Percentiles rank a stretch among this genome's conserved stretches.
These are phyloP conservation scores for Brassica incana DNA, from an alignment of 345 rosid genomes.

Conservation along the genomic window DNA sequence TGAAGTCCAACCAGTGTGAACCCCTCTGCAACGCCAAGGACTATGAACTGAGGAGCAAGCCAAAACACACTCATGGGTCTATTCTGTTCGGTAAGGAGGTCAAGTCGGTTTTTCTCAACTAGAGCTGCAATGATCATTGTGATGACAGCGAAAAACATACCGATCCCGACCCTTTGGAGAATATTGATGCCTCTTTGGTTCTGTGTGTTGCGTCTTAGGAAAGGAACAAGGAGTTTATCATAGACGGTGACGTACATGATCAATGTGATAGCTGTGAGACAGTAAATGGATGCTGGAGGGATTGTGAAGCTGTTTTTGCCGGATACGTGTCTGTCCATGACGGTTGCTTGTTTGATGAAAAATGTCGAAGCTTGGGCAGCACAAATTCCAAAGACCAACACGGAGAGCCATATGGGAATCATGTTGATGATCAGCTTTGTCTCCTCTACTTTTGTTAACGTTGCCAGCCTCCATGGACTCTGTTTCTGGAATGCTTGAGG, in stretches of 20 bases:
- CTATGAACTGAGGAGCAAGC: constrained; percentile 80
- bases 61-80: constrained; percentile 72
- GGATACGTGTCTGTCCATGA: constrained; percentile 55
- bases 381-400: constrained; percentile 70
- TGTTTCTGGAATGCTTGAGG: constrained; percentile 39
- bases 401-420: constrained; percentile 78
- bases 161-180: constrained; percentile 90
- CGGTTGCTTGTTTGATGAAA: constrained; percentile 77
- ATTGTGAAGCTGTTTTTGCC: constrained; percentile 34
- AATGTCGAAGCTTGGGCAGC: constrained; percentile 77
- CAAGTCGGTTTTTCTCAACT: constrained; percentile 65
- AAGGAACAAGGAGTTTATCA: constrained; percentile 51
- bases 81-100: constrained; percentile 19
- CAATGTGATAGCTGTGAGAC: constrained; percentile 43
- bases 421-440: constrained; percentile 75
- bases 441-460: constrained; percentile 85
- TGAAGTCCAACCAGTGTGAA: constrained; percentile 84
- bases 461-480: constrained; percentile 71
- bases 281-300: constrained; percentile 50
- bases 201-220: constrained; percentile 37
- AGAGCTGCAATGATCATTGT: constrained; percentile 74
- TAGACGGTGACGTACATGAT: constrained; percentile 45
- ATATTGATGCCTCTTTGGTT: constrained; percentile 73
- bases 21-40: constrained; percentile 72
- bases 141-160: constrained; percentile 67